phyloP scores from a whole-genome alignment of 2,329 filamentous ascomycete species.

The Penicillium sumatraense region DNA sequence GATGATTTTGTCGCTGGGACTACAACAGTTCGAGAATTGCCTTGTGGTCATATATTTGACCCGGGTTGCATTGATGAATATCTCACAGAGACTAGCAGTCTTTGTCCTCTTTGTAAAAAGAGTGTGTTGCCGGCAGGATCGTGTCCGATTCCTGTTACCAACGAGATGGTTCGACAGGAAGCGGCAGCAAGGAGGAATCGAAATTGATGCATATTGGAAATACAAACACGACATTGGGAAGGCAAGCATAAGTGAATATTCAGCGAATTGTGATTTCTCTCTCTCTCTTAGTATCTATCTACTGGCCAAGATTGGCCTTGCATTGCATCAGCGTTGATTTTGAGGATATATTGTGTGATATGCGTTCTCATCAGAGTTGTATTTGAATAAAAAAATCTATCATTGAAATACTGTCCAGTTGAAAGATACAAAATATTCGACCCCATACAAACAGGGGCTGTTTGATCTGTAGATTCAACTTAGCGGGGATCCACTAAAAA shows the following conservation, averaged over 20 bases:
- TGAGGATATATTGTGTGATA: background rate
- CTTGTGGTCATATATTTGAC: conserved; percentile 93
- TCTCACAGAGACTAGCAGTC: conserved; percentile 74
- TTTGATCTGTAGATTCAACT: too few species aligned
- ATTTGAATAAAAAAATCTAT: too few species aligned
- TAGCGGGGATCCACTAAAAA: too few species aligned
- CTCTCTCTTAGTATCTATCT: too few species aligned
- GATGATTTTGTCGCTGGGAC: conserved; percentile 73
- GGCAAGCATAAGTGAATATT: background rate
- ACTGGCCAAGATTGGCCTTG: background rate
- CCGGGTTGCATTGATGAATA: conserved; percentile 89
- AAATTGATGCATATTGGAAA: background rate
- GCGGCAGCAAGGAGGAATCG: conserved; percentile 60
- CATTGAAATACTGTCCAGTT: too few species aligned
- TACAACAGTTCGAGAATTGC: conserved; percentile 79
- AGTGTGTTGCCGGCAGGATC: conserved; percentile 73
- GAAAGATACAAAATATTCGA: too few species aligned
- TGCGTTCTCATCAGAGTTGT: background rate
- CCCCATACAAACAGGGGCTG: too few species aligned
- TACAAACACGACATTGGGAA: background rate
- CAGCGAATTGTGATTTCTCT: background rate
- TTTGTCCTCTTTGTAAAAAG: conserved; percentile 90
- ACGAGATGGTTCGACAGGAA: conserved; percentile 84
- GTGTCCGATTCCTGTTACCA: conserved; percentile 72
- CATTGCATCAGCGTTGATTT: background rate